Evolutionary conservation across 306 rosid genomes (phyloP).

Genomic region (Sicyos baderoa): DNA sequence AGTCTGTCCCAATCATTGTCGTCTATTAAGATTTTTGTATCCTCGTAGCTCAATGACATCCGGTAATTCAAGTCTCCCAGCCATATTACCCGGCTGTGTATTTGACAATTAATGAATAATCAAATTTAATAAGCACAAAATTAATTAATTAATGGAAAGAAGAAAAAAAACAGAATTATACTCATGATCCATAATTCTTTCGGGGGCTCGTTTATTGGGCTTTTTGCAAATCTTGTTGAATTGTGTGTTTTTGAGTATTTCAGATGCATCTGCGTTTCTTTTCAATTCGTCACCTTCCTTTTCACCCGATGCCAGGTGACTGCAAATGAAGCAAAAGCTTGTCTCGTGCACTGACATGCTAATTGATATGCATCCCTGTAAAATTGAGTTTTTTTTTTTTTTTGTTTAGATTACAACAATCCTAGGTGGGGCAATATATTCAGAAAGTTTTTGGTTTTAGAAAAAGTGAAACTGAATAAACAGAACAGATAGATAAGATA

Average conservation of each 20-base stretch:
- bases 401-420: no score
- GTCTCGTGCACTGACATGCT: constrained; percentile 92
- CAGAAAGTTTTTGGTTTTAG: no score
- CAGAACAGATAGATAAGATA: no score
- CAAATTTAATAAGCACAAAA: not conserved
- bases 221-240: constrained; percentile 70
- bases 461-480: no score
- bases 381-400: no score
- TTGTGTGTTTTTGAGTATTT: constrained; percentile 64
- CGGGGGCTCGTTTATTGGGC: constrained; percentile 48
- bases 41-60: constrained; percentile 71
- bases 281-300: constrained; percentile 84
- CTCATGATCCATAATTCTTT: constrained; percentile 77
- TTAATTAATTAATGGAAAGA: not conserved
- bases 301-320: constrained; percentile 98
- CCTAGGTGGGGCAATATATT: no score
- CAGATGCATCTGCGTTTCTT: constrained; percentile 75
- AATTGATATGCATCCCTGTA: constrained; percentile 93
- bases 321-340: constrained; percentile 81
- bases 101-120: not conserved
- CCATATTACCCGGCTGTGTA: constrained; percentile 79
- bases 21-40: constrained; percentile 58
- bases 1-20: constrained; percentile 78
- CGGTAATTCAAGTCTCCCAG: constrained; percentile 91
- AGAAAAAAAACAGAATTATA: constrained; percentile 4